Evolutionary conservation across 768 basidiomycete species (phyloP), one percentile per base, ranked within the genome.

Genomic region (Phanerochaete carnosa): DNA sequence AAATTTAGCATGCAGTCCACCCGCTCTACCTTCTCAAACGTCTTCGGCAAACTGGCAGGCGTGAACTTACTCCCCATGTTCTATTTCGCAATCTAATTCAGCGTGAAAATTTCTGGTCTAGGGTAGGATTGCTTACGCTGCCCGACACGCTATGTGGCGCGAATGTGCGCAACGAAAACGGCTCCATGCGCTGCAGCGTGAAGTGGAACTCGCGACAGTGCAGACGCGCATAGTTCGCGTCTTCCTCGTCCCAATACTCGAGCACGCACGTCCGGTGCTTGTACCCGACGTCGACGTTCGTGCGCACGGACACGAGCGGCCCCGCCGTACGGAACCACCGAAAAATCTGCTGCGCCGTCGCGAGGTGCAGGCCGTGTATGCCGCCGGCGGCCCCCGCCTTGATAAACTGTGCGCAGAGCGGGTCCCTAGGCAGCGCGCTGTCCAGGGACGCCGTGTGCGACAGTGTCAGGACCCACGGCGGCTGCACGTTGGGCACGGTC

Each of bases 231-330:
- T 3, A 30, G 35, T 55, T 6, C 5, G 45, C 43, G 29, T 58
- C 33, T 16, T 52, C 16, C 25, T 46, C 54, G 23, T 61, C 8
- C 59, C 59, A 61, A 30, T 61, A 61, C 46, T 61, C 53, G 19
- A 61, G n/a, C 11, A 61, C 59, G 23, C 35, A 32, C 19, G 53
- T 55, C 15, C 28, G 59, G 6, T 55, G 30, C 29, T 26, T 8
- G 29, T 55, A 49, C 8, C 52, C 59, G 23, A 46, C 26, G 29
- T 55, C 45, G 26, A 61, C 54, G n/a, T 26, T 29, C 12, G 37
- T 19, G 7, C 53, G 45, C 22, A 56, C 54, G 16, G 54, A 32
- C 6, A 61, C 59, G 3, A 61, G 32, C 33, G 59, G 59, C 3
- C 59, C 59, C 16, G 59, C 45, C 4, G 8, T 6, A 2, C 59